Evolutionary conservation across 345 rosid species (phyloP).

Genomic region (Salix arbutifolia): DNA sequence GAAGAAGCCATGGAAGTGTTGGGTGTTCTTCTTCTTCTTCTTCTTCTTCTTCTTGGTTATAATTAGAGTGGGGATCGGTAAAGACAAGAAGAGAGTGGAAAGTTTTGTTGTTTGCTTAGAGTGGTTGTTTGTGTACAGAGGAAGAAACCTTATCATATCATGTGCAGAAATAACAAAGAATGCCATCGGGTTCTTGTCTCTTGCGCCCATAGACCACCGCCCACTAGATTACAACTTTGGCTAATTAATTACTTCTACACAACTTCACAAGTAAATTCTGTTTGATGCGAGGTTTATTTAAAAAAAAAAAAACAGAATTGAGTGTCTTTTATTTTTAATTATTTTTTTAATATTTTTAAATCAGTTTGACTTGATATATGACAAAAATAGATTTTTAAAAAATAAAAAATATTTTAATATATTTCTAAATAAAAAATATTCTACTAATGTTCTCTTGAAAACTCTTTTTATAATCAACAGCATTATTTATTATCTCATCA

Average conservation of each 20-base stretch:
- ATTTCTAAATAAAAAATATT: no score
- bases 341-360: no score
- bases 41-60: neutral
- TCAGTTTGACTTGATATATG: no score
- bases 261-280: neutral
- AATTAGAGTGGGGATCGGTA: neutral
- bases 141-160: neutral
- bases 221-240: neutral
- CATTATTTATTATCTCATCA: neutral
- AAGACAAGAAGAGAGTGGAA: neutral
- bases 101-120: neutral
- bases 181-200: neutral
- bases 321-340: no score
- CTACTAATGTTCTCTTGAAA: no score
- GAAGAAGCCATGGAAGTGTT: constrained; percentile 23
- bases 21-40: neutral
- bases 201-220: neutral
- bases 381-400: no score
- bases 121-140: neutral
- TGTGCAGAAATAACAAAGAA: neutral
- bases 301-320: no score
- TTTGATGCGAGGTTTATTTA: no score
- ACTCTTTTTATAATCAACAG: no score
- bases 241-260: neutral
- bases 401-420: no score